phyloP scores from a whole-genome alignment of 345 rosid genomes.

The Euphorbia pulcherrima region DNA sequence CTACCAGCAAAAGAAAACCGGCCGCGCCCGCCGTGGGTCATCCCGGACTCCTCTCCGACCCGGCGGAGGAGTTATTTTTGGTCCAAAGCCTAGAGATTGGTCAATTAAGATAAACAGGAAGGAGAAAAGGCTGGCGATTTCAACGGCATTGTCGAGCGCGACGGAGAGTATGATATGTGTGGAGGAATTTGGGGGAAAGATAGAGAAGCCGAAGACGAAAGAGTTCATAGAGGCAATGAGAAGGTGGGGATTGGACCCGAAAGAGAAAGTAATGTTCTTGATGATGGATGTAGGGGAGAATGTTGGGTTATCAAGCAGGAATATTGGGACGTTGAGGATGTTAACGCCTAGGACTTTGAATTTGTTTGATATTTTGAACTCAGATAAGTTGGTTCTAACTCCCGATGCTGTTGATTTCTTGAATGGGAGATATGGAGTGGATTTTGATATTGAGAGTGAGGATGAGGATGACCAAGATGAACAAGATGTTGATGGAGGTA shows the following conservation, averaged over 20 bases:
- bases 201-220: conserved; percentile 74
- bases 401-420: conserved; percentile 63
- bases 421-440: conserved; percentile 72
- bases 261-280: conserved; percentile 75
- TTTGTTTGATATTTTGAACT: conserved; percentile 78
- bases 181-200: conserved; percentile 75
- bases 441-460: conserved; percentile 25
- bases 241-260: conserved; percentile 90
- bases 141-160: conserved; percentile 77
- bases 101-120: conserved; percentile 81
- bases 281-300: conserved; percentile 64
- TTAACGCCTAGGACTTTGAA: conserved; percentile 86
- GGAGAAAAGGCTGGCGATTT: conserved; percentile 76
- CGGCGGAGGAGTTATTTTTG: conserved; percentile 84
- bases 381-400: conserved; percentile 76
- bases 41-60: conserved; percentile 72
- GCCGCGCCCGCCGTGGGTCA: conserved; percentile 77
- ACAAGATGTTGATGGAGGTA: conserved; percentile 41
- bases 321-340: conserved; percentile 79
- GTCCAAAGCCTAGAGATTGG: conserved; percentile 89
- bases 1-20: conserved; percentile 82
- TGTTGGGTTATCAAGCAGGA: conserved; percentile 64
- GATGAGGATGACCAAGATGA: conserved; percentile 38
- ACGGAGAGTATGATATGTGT: conserved; percentile 60
- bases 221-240: conserved; percentile 75